Base-by-base conservation (phyloP, 257 asterid species). In the Echium plantagineum region DNA sequence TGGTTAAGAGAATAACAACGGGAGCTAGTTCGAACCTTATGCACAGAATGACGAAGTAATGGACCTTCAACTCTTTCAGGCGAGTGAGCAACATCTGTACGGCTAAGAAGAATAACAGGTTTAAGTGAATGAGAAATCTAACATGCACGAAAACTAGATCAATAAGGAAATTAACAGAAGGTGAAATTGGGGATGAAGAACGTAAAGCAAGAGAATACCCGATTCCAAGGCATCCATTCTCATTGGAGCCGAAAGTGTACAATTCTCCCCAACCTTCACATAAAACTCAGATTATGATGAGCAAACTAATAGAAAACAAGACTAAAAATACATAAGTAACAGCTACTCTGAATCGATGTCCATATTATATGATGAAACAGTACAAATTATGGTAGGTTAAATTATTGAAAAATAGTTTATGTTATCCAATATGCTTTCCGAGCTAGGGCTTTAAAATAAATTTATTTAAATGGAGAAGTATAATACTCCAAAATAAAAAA, bases 31-130 rank as follows among this genome's bases (percentile, higher is more conserved):
- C 85, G 42, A 63, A 93, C 98, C 98, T 86, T 74, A 68, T 68
- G 66, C 69, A 89, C 98, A 57, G 87, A 80, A 57, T 77, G 72
- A 57, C 76, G 76, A 67, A 72, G 55, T 67, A 86, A 75, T 66
- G 96, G 89, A 47, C 98, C 98, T 78, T 81, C 61, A 57, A 93
- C 94, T 81, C 83, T 81, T 80, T 89, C 96, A 64, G 98, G 98
- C 53, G 82, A 80, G 77, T 83, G 84, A 58, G 74, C 61, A 59
- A 83, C 73, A 61, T 75, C 85, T 48, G 94, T 81, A 75, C 78
- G 74, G 71, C 98, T 89, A 85, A 66, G 21, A 73, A 46, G 63
- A 62, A 63, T 15, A 61, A 69, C 56, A 59, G 67, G 32, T 71
- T 69, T 67, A 67, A 75, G 21, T 59, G 9, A 42, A 20, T 20